Base-by-base conservation (phyloP, 164 flowering plant species). In the Stephania yunnanensis region DNA sequence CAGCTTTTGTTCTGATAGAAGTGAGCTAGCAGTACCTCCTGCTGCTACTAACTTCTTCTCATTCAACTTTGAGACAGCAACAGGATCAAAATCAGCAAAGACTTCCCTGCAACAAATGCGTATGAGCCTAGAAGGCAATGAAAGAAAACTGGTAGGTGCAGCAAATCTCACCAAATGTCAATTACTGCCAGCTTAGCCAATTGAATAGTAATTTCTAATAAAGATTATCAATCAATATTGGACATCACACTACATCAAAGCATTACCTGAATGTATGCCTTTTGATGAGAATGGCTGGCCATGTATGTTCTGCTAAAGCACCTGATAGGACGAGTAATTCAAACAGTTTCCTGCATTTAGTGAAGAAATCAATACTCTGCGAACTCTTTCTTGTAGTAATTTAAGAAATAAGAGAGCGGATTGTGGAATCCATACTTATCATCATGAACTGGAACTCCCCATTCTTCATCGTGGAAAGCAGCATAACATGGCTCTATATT, bases 371-470 rank as follows among this genome's bases (percentile, higher is more conserved):
- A 75, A 53, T 29, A 30, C 55, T 7, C 15, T 50, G 15, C 3
- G 55, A 50, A 50, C 55, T 3, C 15, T 15, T 50, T 50, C 3
- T 10, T 3, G 11, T 50, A 10, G 55, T 7, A 50, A 50, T 50
- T 50, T 50, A 10, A 15, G 15, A 50, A 50, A 50, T 11, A 50
- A 50, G 55, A 13, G 74, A 73, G 36, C 67, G 42, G 68, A 20
- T 25, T 63, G 10, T 46, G 55, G n/a, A 48, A 30, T 5, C 80
- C 86, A 50, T 83, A 90, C 96, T 81, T 91, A 82, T 91, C 92
- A 80, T 90, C 94, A 70, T 89, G 94, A 19, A 87, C 88, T 45
- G 92, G 90, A 79, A 89, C 84, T 77, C 96, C 94, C 96, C 96
- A 91, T 86, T 91, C 94, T 82, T 87, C 92, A 74, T 90, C 96